Evolutionary conservation across 2,329 filamentous ascomycete species (phyloP), one percentile per base, ranked within the genome.

Genomic region (Neopestalotiopsis rosae): DNA sequence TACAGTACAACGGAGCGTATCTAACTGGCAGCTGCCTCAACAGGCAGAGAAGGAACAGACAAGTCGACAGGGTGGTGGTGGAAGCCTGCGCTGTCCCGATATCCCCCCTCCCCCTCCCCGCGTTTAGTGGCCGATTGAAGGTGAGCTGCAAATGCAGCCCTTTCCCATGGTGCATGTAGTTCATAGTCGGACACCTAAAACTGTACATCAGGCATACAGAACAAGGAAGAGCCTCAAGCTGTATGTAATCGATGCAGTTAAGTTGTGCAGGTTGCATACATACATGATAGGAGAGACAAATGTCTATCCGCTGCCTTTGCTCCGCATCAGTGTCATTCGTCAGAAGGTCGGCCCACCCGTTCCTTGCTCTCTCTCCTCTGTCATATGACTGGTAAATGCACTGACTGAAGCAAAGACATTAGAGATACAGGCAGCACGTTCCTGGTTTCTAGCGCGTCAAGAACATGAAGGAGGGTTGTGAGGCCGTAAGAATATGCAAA

Each of bases 11-110:
- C 20, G 49, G 49, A 56, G 49, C 9, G 17, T 56, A 24, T 12
- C 49, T 17, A 59, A 20, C 7, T 24, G 30, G 34, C 59, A 62
- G 30, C 34, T 62, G 59, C 59, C 59, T 40, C 59, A 62, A 62
- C 59, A 40, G 59, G 59, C 32, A 52, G 5, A 24, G 45, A 20
- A 17, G 9, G 45, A 52, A 14, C n/a, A n/a, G 17, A 52, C 17
- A 52, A 5, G 45, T 14, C 17, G 20, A n/a, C 14, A 9, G 20
- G 14, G 17, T 52, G 45, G 17, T 9, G 17, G 45, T 10, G 45
- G 45, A 52, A 52, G 45, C 45, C 45, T 52, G 59, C 34, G 59
- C 28, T 17, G 30, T 62, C 24, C 24, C 24, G 10, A 28, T 28
- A 28, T 28, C 30, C 30, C 24, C 24, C 57, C 56, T 58, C 12